Evolutionary conservation across 78 protist genomes (phyloP), one percentile per base, ranked within the genome.

Genomic region (Isochrysis galbana): DNA sequence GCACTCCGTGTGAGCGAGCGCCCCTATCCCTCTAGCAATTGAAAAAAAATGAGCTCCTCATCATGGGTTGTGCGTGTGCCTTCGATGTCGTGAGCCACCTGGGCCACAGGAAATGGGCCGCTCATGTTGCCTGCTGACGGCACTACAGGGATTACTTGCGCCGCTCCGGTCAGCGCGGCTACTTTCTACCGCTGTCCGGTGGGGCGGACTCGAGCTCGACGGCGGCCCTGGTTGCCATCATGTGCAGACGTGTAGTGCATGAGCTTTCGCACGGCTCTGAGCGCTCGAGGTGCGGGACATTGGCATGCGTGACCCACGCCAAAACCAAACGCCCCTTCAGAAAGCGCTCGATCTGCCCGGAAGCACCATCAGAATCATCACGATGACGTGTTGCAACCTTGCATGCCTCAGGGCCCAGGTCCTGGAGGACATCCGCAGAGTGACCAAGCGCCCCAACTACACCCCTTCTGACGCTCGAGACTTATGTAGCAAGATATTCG

Each of bases 141-240:
- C n/a, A n/a, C n/a, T n/a, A n/a, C n/a, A n/a, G n/a, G 98, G 98
- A 97, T 89, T 97, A 97, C 90, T 93, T 97, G 42, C 94, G 98
- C 29, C 94, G 98, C 80, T 91, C 95, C 5, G 96, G 97, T 32
- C 34, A 2, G 67, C 36, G 72, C 32, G 98, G 98, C 39, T 97
- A 69, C 93, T 96, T 95, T 41, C 80, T 97, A 5, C 97, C 98
- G 0, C 92, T 97, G 26, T 93, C 97, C 21, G 98, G 98, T 32
- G 98, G 98, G n/a, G 96, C 97, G 0, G 98, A 97, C 93, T 86
- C 94, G 77, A 82, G 95, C 17, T 72, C 97, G 10, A 93, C 96
- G 4, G 97, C 97, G 14, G 95, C 97, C 14, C 94, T 97, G 36
- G 97, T 96, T 22, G 89, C 67, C 21, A 46, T 83, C 90, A 86